These are phyloP conservation scores for Pleurotus salmoneostramineus DNA, from an alignment of 768 basidiomycete species.

Conservation along the genomic window DNA sequence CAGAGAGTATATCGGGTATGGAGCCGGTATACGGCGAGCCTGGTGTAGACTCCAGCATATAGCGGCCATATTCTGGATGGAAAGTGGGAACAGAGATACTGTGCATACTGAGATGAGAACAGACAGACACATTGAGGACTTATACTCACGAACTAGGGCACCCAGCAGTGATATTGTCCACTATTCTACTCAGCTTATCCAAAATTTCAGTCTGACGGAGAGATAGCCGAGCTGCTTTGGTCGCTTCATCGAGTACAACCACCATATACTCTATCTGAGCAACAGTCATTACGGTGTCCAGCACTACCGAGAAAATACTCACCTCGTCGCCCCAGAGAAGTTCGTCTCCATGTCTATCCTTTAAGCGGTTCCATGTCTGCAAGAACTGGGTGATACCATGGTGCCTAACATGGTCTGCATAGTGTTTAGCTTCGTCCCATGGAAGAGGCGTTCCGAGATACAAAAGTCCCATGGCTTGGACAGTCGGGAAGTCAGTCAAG, in stretches of 20 bases:
- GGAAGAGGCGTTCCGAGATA: constrained; percentile 88
- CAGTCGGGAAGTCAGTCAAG: neutral
- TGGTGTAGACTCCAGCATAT: constrained; percentile 98
- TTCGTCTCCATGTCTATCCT: constrained; percentile 87
- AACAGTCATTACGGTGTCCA: constrained; percentile 9
- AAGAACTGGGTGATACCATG: constrained; percentile 97
- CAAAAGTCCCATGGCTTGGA: constrained; percentile 78
- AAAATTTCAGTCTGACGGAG: constrained; percentile 96
- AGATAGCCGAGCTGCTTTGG: constrained; percentile 82
- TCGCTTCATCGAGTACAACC: constrained; percentile 72
- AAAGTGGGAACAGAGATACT: constrained; percentile 83
- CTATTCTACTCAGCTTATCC: constrained; percentile 65
- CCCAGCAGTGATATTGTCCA: constrained; percentile 59
- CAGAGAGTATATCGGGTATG: constrained; percentile 80
- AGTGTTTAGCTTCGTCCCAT: constrained; percentile 87
- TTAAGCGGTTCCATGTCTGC: constrained; percentile 88
- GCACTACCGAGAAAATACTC: constrained; percentile 13
- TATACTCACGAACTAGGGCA: constrained; percentile 55
- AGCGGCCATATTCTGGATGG: constrained; percentile 97
- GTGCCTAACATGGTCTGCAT: constrained; percentile 83
- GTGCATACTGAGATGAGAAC: neutral
- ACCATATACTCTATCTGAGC: constrained; percentile 94
- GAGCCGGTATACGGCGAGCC: constrained; percentile 92
- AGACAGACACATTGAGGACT: neutral
- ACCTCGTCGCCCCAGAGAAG: constrained; percentile 99